These are phyloP conservation scores for Moesziomyces antarcticus DNA, from an alignment of 1,284 basidiomycete genomes.

Conservation along the genomic window DNA sequence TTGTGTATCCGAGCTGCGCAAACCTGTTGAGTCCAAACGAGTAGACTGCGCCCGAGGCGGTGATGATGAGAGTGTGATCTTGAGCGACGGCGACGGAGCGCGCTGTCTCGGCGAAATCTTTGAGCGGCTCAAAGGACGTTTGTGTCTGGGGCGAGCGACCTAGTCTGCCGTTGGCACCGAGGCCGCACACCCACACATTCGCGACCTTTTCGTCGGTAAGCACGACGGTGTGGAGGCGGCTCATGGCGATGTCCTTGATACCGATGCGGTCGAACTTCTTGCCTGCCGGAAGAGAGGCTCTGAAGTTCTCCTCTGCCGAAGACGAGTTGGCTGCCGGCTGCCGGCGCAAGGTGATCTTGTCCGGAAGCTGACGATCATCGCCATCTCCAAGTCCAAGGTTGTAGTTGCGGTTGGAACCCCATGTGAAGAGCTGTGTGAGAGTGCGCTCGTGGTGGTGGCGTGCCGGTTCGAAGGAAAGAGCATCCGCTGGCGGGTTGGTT, in stretches of 20 bases:
- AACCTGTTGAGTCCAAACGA: slow-evolving; percentile 85
- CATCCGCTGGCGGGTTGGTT: slow-evolving; percentile 52
- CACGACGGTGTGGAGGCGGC: slow-evolving; percentile 60
- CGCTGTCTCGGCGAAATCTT: slow-evolving; percentile 73
- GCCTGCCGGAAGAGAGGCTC: slow-evolving; percentile 40
- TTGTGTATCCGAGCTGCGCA: slow-evolving; percentile 83
- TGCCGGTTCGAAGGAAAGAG: slow-evolving; percentile 20
- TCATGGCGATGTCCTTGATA: slow-evolving; percentile 62
- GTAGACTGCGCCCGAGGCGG: slow-evolving; percentile 81
- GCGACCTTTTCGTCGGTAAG: slow-evolving; percentile 57
- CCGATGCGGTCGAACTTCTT: slow-evolving; percentile 56
- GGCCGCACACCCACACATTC: slow-evolving; percentile 65
- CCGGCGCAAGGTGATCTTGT: slow-evolving; percentile 75
- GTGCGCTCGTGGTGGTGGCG: slow-evolving; percentile 33
- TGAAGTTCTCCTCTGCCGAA: slow-evolving; percentile 16
- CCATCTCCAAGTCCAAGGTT: slow-evolving; percentile 82
- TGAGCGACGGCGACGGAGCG: slow-evolving; percentile 81
- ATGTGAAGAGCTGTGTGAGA: slow-evolving; percentile 78
- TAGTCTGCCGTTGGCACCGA: slow-evolving; percentile 69
- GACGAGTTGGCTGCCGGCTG: slow-evolving; percentile 1
- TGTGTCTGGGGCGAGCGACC: slow-evolving; percentile 84
- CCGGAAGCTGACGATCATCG: slow-evolving; percentile 82
- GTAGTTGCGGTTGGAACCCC: slow-evolving; percentile 82
- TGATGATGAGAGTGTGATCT: slow-evolving; percentile 91
- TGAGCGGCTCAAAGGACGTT: slow-evolving; percentile 76